phyloP scores from a whole-genome alignment of 1,139 yeast genomes.

The Saccharomyces hybrid region DNA sequence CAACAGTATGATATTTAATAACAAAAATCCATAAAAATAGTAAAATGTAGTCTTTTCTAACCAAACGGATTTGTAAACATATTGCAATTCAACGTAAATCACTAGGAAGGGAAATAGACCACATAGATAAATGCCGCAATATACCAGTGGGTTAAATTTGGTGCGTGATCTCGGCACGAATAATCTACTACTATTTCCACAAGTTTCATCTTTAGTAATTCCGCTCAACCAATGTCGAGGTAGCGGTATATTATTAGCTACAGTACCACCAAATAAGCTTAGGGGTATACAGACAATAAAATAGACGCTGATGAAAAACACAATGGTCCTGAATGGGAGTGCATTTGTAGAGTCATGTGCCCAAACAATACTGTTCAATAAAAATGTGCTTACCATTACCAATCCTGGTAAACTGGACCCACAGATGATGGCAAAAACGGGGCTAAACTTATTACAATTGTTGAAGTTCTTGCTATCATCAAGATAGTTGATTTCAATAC shows the following conservation, averaged over 20 bases:
- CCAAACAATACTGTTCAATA: slow-evolving; percentile 66
- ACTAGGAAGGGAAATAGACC: slow-evolving; percentile 19
- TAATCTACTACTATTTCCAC: background rate
- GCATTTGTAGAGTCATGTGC: slow-evolving; percentile 70
- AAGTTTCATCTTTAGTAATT: background rate
- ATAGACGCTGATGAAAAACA: slow-evolving; percentile 51
- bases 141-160: slow-evolving; percentile 5
- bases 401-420: slow-evolving; percentile 58
- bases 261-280: slow-evolving; percentile 61
- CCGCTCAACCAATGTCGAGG: background rate
- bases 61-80: slow-evolving; percentile 73
- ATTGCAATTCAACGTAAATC: slow-evolving; percentile 61
- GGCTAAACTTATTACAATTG: slow-evolving; percentile 5
- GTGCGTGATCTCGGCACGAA: background rate
- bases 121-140: slow-evolving; percentile 2
- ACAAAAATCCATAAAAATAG: slow-evolving; percentile 71
- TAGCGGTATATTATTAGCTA: slow-evolving; percentile 38
- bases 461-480: slow-evolving; percentile 3
- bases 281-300: slow-evolving; percentile 64
- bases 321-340: slow-evolving; percentile 65
- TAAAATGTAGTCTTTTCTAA: slow-evolving; percentile 70
- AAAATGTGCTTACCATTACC: slow-evolving; percentile 45
- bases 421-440: slow-evolving; percentile 40
- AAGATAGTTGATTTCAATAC: slow-evolving; percentile 28
- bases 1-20: slow-evolving; percentile 53